A percentile compares a stretch with the other conserved stretches of the same genome.
Evolutionary conservation across 306 rosid genomes (phyloP).

Genomic region (Dalbergia cultrata): DNA sequence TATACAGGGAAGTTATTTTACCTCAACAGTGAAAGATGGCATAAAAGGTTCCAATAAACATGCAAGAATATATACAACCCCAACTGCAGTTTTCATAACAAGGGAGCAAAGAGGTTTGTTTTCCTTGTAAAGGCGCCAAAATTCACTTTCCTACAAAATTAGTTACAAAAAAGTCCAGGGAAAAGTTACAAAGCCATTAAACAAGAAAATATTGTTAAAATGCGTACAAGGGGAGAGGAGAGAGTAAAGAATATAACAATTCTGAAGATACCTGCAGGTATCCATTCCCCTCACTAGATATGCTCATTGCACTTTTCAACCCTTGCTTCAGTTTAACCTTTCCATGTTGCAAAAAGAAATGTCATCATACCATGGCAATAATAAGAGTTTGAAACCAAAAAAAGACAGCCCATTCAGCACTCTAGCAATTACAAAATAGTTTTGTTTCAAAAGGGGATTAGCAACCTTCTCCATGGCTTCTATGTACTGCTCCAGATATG

Average conservation of each 20-base stretch:
- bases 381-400: slow-evolving; percentile 13
- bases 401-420: neutral
- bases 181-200: neutral
- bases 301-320: slow-evolving; percentile 83
- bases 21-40: slow-evolving; percentile 89
- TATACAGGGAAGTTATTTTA: slow-evolving; percentile 44
- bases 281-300: slow-evolving; percentile 87
- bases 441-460: slow-evolving; percentile 27
- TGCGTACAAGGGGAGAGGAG: neutral
- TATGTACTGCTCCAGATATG: slow-evolving; percentile 73
- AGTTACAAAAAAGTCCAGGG: slow-evolving; percentile 24
- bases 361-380: slow-evolving; percentile 32
- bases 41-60: slow-evolving; percentile 92
- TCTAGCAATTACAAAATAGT: slow-evolving; percentile 22
- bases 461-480: slow-evolving; percentile 97
- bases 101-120: slow-evolving; percentile 74
- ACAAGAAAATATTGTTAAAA: slow-evolving; percentile 1
- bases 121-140: slow-evolving; percentile 91
- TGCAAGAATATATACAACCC: slow-evolving; percentile 86
- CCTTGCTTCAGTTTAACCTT: slow-evolving; percentile 98
- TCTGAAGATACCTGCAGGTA: slow-evolving; percentile 77
- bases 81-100: slow-evolving; percentile 90
- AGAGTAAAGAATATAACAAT: slow-evolving; percentile 22
- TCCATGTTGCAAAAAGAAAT: slow-evolving; percentile 41
- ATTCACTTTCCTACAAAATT: slow-evolving; percentile 73